Evolutionary conservation across 2,329 filamentous ascomycete genomes (phyloP), one percentile per base, ranked within the genome.

Genomic region (Clarireedia monteithiana): DNA sequence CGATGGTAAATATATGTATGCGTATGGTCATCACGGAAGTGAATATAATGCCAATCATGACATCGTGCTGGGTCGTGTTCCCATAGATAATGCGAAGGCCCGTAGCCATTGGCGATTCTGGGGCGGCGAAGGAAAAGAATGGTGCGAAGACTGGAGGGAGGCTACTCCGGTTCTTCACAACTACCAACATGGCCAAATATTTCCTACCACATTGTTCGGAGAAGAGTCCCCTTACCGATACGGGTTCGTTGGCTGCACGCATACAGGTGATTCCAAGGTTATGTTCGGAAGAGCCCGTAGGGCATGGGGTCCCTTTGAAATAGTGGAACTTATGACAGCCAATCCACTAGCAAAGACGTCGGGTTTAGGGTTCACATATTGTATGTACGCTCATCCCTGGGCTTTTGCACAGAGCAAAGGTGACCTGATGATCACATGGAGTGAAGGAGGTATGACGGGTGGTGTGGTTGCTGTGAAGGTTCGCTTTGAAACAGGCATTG

Each of bases 371-470:
- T 64, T 57, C 34, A 48, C 23, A 3, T 62, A 63, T 44, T 62
- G 61, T 14, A 56, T 64, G 27, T 64, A 62, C 36, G 53, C 59
- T 10, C 63, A 64, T 30, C 61, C 63, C 10, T 64, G 63, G 61
- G 62, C 60, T 3, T 58, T 52, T 17, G 10, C 60, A 17, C 53
- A 51, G n/a, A 48, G 40, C 7, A 58, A 49, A 14, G 59, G 60
- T 4, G 59, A 64, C 48, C 38, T 64, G 20, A 62, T 60, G 52
- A 53, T 64, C 20, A 55, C 57, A 7, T 64, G 62, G 63, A 58
- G 55, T 15, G 62, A 64, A 42, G 60, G 63, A 24, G 55, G 59
- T 1, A 53, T 58, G 44, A 55, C 20, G 12, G 63, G 63, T n/a
- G 39, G 53, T 34, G 56, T 63, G 7, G 26, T 62, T 20, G 62